These are phyloP conservation scores for Helminthosporium solani DNA, from an alignment of 2,329 filamentous ascomycete genomes.

Conservation along the genomic window DNA sequence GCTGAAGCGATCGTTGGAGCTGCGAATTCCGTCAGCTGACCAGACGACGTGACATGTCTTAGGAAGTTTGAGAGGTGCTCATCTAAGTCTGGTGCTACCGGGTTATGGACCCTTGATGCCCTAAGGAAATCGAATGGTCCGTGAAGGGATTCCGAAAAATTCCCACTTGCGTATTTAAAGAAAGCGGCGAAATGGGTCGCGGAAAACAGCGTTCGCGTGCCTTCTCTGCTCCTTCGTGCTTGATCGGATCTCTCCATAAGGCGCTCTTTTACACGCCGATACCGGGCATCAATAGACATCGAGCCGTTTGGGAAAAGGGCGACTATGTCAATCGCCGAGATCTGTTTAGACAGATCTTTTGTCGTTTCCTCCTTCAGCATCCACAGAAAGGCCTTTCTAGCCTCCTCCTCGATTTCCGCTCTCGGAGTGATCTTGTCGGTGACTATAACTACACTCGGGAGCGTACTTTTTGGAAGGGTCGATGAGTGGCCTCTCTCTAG, in stretches of 20 bases:
- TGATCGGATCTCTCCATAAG: conserved; percentile 19
- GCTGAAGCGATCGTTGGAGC: conserved; percentile 23
- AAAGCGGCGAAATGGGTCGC: conserved; percentile 21
- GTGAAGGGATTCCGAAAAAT: conserved; percentile 12
- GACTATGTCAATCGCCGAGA: conserved; percentile 25
- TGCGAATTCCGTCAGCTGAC: conserved; percentile 23
- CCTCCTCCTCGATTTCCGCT: conserved; percentile 17
- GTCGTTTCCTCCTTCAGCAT: conserved; percentile 25
- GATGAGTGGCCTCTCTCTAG: conserved; percentile 2
- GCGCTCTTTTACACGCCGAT: conserved; percentile 21
- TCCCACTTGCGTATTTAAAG: conserved; percentile 13
- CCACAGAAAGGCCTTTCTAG: conserved; percentile 22
- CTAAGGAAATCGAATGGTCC: conserved; percentile 24
- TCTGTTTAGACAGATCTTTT: conserved; percentile 9
- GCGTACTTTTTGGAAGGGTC: conserved; percentile 13
- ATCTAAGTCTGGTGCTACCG: conserved; percentile 15
- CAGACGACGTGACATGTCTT: conserved; percentile 13
- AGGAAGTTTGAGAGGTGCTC: conserved; percentile 23
- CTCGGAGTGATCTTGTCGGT: conserved; percentile 18
- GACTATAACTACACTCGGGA: conserved; percentile 24
- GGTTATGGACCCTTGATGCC: conserved; percentile 19
- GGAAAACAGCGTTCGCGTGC: conserved; percentile 19
- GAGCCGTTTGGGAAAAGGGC: conserved; percentile 13
- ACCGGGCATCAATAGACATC: conserved; percentile 11
- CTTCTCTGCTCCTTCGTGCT: conserved; percentile 14